Conservation (phyloP, 345 rosid genomes). For the Dimocarpus longan region DNA sequence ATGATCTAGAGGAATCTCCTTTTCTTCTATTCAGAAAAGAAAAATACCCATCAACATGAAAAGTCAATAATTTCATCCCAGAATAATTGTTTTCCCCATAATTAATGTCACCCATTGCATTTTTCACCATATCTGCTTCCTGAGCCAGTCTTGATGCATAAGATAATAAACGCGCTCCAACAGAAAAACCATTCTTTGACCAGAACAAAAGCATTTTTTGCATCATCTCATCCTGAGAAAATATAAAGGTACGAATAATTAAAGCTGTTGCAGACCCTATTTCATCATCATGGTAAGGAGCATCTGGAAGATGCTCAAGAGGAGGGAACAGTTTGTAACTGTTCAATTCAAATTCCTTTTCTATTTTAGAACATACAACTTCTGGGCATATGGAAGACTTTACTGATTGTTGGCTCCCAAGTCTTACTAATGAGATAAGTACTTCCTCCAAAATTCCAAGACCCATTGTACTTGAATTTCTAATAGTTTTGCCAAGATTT, state of each 20-base stretch:
- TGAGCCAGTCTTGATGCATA: constrained; percentile 46
- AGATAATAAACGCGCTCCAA: constrained; percentile 47
- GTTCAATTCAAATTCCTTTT: constrained; percentile 34
- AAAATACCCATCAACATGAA: constrained; percentile 46
- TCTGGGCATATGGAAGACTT: constrained; percentile 24
- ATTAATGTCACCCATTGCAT: constrained; percentile 18
- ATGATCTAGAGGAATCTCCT: constrained; percentile 19
- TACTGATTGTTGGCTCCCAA: constrained; percentile 18
- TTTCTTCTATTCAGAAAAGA: constrained; percentile 28
- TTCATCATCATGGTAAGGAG: constrained; percentile 32
- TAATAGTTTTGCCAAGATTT: constrained; percentile 30
- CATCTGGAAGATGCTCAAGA: constrained; percentile 18
- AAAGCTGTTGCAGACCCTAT: constrained; percentile 40
- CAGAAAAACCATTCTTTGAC: constrained; percentile 41
- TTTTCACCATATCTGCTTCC: constrained; percentile 39
- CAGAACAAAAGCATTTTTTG: constrained; percentile 44
- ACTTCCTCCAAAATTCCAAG: constrained; percentile 41
- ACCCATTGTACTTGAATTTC: constrained; percentile 32
- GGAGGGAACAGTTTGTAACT: constrained; percentile 46
- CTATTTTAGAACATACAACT: constrained; percentile 33
- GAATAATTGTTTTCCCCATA: constrained; percentile 21
- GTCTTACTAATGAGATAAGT: constrained; percentile 35
- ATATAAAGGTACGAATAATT: constrained; percentile 38
- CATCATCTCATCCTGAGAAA: constrained; percentile 38
- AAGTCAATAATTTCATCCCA: constrained; percentile 32